Conservation (phyloP, 768 basidiomycete species). For the Podaxis sp. region DNA sequence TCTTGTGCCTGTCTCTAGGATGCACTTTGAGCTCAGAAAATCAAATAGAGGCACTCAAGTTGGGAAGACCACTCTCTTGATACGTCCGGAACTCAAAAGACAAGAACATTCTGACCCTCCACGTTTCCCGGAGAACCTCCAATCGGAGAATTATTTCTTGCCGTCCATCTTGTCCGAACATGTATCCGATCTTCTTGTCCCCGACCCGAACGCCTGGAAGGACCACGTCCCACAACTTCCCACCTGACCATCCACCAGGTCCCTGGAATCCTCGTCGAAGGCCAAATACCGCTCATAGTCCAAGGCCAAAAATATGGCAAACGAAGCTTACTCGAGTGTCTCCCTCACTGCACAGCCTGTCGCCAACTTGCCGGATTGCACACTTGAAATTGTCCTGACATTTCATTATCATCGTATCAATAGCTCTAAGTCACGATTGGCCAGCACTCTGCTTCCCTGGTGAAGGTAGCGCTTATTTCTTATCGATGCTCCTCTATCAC, state of each 20-base stretch:
- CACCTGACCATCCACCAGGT: background rate
- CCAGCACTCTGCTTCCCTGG: background rate
- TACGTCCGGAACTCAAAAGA: background rate
- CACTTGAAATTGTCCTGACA: background rate
- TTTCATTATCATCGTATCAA: background rate
- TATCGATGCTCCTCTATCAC: background rate
- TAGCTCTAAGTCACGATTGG: background rate
- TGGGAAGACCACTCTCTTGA: background rate
- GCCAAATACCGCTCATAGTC: background rate
- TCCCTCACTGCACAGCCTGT: background rate
- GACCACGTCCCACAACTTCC: background rate
- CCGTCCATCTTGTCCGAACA: background rate
- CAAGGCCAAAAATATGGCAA: background rate
- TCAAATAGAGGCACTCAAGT: background rate
- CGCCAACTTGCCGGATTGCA: background rate
- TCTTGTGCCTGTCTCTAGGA: too few species aligned
- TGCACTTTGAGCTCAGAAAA: too few species aligned
- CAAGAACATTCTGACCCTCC: background rate
- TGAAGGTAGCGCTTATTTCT: background rate
- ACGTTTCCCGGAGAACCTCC: background rate
- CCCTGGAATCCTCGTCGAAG: background rate
- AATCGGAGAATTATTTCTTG: background rate
- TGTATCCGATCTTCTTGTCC: too few species aligned
- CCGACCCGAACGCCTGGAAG: too few species aligned
- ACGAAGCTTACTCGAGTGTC: background rate